Base-by-base conservation (phyloP, 306 rosid genomes). In the Quercus robur region DNA sequence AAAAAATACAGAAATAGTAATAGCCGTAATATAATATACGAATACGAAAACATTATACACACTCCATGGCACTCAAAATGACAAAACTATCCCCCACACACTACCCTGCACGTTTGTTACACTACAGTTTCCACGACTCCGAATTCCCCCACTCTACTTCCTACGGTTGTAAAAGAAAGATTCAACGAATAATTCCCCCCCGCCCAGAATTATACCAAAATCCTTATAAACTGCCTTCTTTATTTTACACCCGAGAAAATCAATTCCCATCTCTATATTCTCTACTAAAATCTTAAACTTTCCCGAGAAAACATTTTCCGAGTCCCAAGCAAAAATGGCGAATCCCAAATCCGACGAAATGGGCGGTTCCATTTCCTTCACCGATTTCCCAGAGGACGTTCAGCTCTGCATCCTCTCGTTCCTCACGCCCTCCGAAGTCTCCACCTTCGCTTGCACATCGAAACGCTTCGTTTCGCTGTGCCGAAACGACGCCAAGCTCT, bases 321-420 rank as follows among this genome's bases (percentile, higher is more conserved):
- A 71, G n/a, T 31, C 56, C 38, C 38, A 11, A 33, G 5, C 41
- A 86, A 76, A 76, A 72, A 88, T 88, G 92, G 82, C 81, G 70
- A 83, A 81, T 51, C 70, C 35, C 62, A 19, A 21, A 9, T 26
- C 67, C n/a, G 81, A 82, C 33, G 86, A 71, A 62, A 23, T 44
- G n/a, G 75, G 21, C 6, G 17, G 28, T 56, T 61, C 88, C 54
- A 18, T 86, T 55, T 86, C 91, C 38, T 93, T 96, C 87, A 44
- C 52, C 67, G 92, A 96, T 58, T 93, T 93, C 81, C 94, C 98
- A 0, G 98, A 91, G 63, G 99, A 95, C 51, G 92, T 95, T 74
- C 99, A 84, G 86, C 85, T 91, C 38, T 89, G 93, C 83, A 85
- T 96, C 54, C 92, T 96, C 75, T 93, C 99, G 30, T 93, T 96